Conservation (phyloP, 176 grass and related monocot genomes). For the Triticum urartu region DNA sequence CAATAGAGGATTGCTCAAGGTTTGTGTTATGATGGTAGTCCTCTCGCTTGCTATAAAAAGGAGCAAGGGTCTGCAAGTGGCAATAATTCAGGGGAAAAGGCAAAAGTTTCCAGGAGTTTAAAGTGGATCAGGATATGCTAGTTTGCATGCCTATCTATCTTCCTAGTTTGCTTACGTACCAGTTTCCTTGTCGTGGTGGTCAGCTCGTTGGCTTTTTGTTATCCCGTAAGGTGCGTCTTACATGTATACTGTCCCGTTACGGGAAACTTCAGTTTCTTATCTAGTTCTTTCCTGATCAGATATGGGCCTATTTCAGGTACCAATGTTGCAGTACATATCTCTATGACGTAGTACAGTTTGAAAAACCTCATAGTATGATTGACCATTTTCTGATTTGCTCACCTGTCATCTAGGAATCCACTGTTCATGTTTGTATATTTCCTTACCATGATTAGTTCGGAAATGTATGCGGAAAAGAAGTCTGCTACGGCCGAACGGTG, state of each 20-base stretch:
- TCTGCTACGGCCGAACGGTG: not conserved
- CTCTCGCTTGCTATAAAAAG: constrained; percentile 70
- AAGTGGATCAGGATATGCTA: constrained; percentile 52
- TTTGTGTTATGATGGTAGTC: constrained; percentile 34
- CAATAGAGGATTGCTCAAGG: constrained; percentile 36
- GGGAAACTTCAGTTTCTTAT: constrained; percentile 36
- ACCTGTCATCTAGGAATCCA: not conserved
- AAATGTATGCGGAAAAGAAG: constrained; percentile 1
- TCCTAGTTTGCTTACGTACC: not conserved
- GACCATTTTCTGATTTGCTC: not conserved
- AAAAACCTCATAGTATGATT: not conserved
- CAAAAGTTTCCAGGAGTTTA: constrained; percentile 35
- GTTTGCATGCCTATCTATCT: constrained; percentile 39
- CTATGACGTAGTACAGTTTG: too few relatives aligned
- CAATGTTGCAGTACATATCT: not conserved
- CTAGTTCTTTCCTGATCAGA: constrained; percentile 33
- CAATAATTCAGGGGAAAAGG: constrained; percentile 69
- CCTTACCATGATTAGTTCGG: constrained; percentile 1
- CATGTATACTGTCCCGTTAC: constrained; percentile 29
- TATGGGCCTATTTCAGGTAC: constrained; percentile 25
- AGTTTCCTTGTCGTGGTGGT: constrained; percentile 35
- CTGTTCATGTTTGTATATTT: not conserved
- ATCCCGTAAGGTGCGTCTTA: constrained; percentile 33
- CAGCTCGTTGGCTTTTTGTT: constrained; percentile 48
- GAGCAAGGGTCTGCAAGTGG: constrained; percentile 41